Conservation (phyloP, 2,329 filamentous ascomycete species). For the Pestalotiopsis sp. region DNA sequence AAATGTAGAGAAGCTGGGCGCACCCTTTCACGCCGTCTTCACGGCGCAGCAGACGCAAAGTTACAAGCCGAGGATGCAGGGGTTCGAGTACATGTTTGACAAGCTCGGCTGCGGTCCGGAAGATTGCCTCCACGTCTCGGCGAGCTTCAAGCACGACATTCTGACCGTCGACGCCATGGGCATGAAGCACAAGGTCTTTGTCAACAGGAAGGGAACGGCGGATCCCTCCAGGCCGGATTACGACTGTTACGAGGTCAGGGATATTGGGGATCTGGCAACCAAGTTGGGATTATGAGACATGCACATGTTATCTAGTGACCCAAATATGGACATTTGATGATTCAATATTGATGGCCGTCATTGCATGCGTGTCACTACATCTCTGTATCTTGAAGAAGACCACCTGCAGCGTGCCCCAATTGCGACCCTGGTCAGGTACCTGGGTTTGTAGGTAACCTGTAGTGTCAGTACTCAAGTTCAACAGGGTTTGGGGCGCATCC, state of each 20-base stretch:
- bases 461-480: too few species aligned
- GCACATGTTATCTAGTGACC: neutral
- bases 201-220: neutral
- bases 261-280: neutral
- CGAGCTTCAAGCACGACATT: neutral
- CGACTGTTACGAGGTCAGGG: neutral
- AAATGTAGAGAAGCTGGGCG: neutral
- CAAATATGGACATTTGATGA: too few species aligned
- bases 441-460: too few species aligned
- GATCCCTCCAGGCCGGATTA: neutral
- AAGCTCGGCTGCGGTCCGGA: neutral
- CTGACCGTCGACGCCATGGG: neutral
- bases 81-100: conserved; percentile 6
- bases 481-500: too few species aligned
- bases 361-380: neutral
- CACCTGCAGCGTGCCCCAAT: too few species aligned
- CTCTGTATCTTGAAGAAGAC: neutral
- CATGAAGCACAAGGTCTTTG: conserved; percentile 1
- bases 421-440: too few species aligned
- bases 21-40: conserved; percentile 1
- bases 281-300: neutral
- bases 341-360: too few species aligned
- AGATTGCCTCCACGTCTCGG: neutral
- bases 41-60: neutral
- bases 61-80: conserved; percentile 2